phyloP scores from a whole-genome alignment of 495 filamentous ascomycete species.

The Neurospora sp. region DNA sequence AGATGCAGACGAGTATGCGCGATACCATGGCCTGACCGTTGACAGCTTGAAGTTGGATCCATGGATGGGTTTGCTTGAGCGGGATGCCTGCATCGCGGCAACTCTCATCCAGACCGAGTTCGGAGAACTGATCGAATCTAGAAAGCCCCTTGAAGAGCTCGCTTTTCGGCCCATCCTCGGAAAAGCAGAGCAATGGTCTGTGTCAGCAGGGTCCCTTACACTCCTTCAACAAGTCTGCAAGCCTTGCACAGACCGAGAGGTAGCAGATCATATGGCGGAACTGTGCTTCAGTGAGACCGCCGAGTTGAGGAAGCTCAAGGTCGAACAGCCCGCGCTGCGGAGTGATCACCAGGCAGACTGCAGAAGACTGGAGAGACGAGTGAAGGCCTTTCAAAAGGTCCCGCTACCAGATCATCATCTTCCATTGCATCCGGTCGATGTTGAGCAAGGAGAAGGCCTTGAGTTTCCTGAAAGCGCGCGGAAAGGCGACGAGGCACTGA shows the following conservation, averaged over 20 bases:
- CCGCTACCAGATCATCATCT: constrained; percentile 29
- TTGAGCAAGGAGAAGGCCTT: constrained; percentile 39
- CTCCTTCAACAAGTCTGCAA: constrained; percentile 16
- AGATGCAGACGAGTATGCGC: constrained; percentile 31
- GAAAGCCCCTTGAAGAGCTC: constrained; percentile 3
- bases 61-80: constrained; percentile 6
- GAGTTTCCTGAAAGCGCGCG: constrained; percentile 5
- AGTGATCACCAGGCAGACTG: constrained; percentile 40
- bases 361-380: constrained; percentile 20
- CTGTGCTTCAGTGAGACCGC: constrained; percentile 6
- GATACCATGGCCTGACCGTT: constrained; percentile 26
- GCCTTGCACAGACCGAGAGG: constrained; percentile 4
- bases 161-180: constrained; percentile 13
- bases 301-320: constrained; percentile 24
- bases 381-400: constrained; percentile 20
- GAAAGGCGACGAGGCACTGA: background rate
- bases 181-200: constrained; percentile 8
- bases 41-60: constrained; percentile 14
- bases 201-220: constrained; percentile 5
- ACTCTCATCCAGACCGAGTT: constrained; percentile 8
- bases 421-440: constrained; percentile 35
- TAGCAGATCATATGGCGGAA: constrained; percentile 4
- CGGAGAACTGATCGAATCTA: constrained; percentile 5
- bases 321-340: constrained; percentile 42
- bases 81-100: constrained; percentile 6